Evolutionary conservation across 1,139 yeast species (phyloP).

Genomic region (Groenewaldozyma sp.): DNA sequence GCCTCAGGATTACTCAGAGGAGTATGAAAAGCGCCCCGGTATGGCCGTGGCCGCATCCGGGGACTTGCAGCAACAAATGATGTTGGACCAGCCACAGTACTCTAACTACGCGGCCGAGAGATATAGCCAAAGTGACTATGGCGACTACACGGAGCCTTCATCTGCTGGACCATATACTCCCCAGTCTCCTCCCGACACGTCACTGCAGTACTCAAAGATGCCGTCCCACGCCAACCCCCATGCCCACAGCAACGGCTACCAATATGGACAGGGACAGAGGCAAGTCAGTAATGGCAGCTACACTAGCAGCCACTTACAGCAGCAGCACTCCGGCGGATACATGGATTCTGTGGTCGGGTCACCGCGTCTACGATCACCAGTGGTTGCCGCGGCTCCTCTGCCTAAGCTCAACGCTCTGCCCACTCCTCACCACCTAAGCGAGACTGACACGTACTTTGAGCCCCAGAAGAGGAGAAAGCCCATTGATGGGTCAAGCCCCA

Average conservation of each 20-base stretch:
- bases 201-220: background rate
- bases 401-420: slow-evolving; percentile 23
- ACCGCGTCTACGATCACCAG: too few species aligned
- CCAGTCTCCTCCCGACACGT: background rate
- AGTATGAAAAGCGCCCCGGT: too few species aligned
- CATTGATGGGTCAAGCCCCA: slow-evolving; percentile 11
- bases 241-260: background rate
- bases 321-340: slow-evolving; percentile 3
- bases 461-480: slow-evolving; percentile 21
- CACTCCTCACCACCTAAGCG: slow-evolving; percentile 28
- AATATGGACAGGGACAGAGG: background rate
- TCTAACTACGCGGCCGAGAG: too few species aligned
- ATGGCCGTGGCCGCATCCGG: too few species aligned
- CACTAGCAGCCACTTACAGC: too few species aligned
- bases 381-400: slow-evolving; percentile 15
- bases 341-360: too few species aligned
- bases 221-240: background rate
- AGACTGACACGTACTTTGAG: slow-evolving; percentile 24
- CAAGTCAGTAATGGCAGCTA: too few species aligned
- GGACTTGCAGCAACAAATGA: too few species aligned
- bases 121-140: slow-evolving; percentile 3
- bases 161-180: background rate
- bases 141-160: background rate
- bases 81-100: too few species aligned
- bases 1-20: background rate